Conservation (phyloP, 2,329 filamentous ascomycete genomes). For the Rhinocladiella mackenziei region DNA sequence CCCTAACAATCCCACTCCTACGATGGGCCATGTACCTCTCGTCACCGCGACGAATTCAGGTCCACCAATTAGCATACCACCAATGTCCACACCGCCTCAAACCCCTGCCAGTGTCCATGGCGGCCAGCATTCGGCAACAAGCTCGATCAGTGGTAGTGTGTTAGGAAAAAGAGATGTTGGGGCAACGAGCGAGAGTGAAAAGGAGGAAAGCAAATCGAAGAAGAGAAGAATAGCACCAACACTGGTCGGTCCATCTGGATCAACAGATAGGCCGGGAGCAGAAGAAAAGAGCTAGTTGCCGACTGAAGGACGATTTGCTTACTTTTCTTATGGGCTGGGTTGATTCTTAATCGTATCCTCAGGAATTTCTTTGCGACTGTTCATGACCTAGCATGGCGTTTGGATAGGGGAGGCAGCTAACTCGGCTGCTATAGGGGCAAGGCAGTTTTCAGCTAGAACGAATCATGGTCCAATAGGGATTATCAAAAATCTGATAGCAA, state of each 20-base stretch:
- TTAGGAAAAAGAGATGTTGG: conserved; percentile 49
- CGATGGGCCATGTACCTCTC: conserved; percentile 70
- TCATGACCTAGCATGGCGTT: conserved; percentile 21
- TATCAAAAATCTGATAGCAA: no score
- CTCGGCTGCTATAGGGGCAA: no score
- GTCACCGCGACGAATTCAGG: conserved; percentile 68
- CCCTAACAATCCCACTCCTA: conserved; percentile 73
- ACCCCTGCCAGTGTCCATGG: conserved; percentile 60
- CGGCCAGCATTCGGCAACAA: conserved; percentile 50
- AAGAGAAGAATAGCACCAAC: conserved; percentile 35
- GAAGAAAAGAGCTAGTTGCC: conserved; percentile 6
- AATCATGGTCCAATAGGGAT: no score
- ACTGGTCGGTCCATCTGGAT: conserved; percentile 26
- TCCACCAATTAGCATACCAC: conserved; percentile 53
- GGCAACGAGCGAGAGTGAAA: conserved; percentile 43
- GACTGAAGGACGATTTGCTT: neutral
- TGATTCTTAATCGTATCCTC: neutral
- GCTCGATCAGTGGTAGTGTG: conserved; percentile 51
- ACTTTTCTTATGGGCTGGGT: neutral
- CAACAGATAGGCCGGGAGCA: conserved; percentile 11
- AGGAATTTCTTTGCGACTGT: neutral
- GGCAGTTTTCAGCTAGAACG: conserved; percentile 2
- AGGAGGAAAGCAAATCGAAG: conserved; percentile 33
- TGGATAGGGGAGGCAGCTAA: no score
- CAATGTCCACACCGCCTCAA: conserved; percentile 80